Evolutionary conservation across 169 alveolate genomes (phyloP).

Genomic region (Amoebophrya sp.): DNA sequence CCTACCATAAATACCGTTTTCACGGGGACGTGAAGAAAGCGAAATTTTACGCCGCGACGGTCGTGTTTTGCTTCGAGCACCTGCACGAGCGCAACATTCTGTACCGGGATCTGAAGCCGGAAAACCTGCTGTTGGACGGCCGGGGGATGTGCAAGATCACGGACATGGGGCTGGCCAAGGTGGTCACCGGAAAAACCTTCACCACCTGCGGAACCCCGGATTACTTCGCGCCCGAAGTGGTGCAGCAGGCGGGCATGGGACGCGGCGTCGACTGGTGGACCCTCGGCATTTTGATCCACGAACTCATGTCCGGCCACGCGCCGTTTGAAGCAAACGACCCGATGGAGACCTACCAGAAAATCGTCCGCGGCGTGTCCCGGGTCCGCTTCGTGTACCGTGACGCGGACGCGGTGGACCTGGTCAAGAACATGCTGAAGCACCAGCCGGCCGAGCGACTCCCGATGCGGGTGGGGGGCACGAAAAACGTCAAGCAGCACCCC

Average conservation of each 20-base stretch:
- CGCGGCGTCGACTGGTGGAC: conserved; percentile 81
- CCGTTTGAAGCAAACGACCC: conserved; percentile 94
- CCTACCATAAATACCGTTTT: conserved; percentile 48
- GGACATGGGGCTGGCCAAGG: conserved; percentile 46
- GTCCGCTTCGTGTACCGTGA: neutral
- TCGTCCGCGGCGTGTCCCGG: neutral
- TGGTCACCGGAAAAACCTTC: conserved; percentile 45
- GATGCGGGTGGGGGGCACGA: neutral
- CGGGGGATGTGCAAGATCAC: neutral
- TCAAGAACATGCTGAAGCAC: neutral
- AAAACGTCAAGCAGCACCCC: neutral
- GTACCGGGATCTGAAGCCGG: conserved; percentile 53
- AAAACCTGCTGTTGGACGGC: neutral
- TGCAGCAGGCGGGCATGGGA: conserved; percentile 58
- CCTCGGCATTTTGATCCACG: conserved; percentile 79
- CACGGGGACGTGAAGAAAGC: neutral
- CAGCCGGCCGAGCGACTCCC: neutral
- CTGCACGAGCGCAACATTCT: conserved; percentile 42
- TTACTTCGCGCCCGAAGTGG: conserved; percentile 45
- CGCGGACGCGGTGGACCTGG: neutral
- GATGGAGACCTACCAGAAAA: conserved; percentile 85
- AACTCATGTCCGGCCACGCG: conserved; percentile 88
- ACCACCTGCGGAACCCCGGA: conserved; percentile 49
- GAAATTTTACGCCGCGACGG: neutral
- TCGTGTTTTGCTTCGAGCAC: conserved; percentile 57